Percentiles rank a stretch among this genome's conserved stretches.
These are phyloP conservation scores for Bullera alba DNA, from an alignment of 768 basidiomycete genomes.

Conservation along the genomic window DNA sequence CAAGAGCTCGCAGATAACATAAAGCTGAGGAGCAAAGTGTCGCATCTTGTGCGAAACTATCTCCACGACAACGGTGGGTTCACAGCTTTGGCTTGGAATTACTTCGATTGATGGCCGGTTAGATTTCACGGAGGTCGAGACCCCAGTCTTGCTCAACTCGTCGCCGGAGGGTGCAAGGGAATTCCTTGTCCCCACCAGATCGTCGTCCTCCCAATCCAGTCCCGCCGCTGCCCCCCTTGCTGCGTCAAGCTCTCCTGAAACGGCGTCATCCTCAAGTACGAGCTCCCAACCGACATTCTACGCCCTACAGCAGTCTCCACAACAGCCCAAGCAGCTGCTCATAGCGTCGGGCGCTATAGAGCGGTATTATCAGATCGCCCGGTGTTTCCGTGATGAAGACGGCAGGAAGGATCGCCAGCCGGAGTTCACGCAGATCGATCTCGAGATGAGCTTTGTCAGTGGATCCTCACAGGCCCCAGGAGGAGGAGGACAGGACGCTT, in stretches of 20 bases:
- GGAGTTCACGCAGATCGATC: constrained; percentile 93
- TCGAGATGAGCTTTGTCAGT: constrained; percentile 91
- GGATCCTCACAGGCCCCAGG: too few species aligned
- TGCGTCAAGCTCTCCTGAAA: too few species aligned
- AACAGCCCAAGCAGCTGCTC: constrained; percentile 89
- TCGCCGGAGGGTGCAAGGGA: constrained; percentile 92
- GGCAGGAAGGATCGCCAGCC: constrained; percentile 92
- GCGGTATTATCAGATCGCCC: constrained; percentile 84
- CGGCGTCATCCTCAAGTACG: too few species aligned
- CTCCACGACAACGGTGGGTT: constrained; percentile 66
- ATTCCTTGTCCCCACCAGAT: constrained; percentile 77
- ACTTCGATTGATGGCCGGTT: constrained; percentile 13
- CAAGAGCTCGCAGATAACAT: constrained; percentile 67
- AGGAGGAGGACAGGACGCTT: constrained; percentile 44
- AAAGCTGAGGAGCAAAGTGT: constrained; percentile 72
- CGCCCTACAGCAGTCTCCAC: constrained; percentile 87
- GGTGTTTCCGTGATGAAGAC: constrained; percentile 93
- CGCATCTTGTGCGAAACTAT: constrained; percentile 64
- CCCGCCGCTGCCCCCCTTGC: not conserved
- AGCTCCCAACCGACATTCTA: constrained; percentile 55
- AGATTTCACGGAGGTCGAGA: constrained; percentile 93
- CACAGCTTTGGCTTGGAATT: not conserved
- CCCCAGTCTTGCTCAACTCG: constrained; percentile 80
- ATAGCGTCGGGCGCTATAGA: constrained; percentile 85
- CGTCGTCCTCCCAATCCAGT: constrained; percentile 2